These are phyloP conservation scores for Eimeria tenella DNA, from an alignment of 169 alveolate species.

Conservation along the genomic window DNA sequence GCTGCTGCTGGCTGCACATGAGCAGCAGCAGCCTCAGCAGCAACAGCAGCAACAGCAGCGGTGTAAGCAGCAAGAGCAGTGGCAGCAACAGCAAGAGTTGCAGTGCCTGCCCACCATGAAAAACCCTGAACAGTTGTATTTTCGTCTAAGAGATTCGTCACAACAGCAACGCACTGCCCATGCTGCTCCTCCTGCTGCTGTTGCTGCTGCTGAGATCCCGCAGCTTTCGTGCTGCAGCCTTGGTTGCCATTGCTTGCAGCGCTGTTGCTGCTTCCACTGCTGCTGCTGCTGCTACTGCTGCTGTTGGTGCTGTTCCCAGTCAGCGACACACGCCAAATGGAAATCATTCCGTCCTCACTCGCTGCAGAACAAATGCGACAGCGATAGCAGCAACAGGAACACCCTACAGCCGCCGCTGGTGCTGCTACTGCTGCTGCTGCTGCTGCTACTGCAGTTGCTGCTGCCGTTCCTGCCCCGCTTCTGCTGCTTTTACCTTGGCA, in stretches of 20 bases:
- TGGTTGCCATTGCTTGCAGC: background rate
- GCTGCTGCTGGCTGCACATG: constrained; percentile 30
- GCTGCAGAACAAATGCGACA: constrained; percentile 31
- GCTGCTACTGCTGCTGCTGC: background rate
- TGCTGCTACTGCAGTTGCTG: constrained; percentile 26
- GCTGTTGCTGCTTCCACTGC: constrained; percentile 7
- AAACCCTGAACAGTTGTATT: constrained; percentile 65
- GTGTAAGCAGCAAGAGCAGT: background rate
- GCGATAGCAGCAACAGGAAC: background rate
- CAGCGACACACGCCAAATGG: constrained; percentile 47
- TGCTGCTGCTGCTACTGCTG: background rate
- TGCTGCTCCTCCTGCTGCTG: constrained; percentile 15
- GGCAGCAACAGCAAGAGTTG: background rate
- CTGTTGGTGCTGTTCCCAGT: background rate
- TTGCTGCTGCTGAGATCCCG: constrained; percentile 36
- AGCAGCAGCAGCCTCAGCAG: constrained; percentile 12
- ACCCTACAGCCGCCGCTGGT: constrained; percentile 26
- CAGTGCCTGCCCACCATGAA: constrained; percentile 3
- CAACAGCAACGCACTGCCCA: constrained; percentile 50
- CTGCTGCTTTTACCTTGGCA: constrained; percentile 49
- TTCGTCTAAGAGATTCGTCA: constrained; percentile 59
- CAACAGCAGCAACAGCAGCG: background rate
- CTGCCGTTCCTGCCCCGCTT: no score
- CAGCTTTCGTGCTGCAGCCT: constrained; percentile 9
- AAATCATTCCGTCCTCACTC: constrained; percentile 65